Percentiles rank a stretch among this genome's conserved stretches.
Conservation (phyloP, 2,329 filamentous ascomycete genomes). For the Scedosporium apiospermum region DNA sequence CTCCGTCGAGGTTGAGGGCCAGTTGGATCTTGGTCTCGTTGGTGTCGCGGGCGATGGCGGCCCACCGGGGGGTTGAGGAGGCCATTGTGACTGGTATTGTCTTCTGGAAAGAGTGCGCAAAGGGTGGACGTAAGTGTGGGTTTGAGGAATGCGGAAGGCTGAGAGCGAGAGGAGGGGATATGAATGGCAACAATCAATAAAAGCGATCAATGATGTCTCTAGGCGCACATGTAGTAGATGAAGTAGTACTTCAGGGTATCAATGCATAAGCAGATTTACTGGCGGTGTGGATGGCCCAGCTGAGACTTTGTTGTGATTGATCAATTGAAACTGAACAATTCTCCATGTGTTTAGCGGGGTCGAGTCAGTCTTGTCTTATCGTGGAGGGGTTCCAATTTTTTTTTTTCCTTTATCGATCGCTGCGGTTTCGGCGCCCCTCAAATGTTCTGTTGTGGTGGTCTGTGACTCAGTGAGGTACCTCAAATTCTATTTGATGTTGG, state of each 20-base stretch:
- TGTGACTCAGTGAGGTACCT: too few relatives aligned
- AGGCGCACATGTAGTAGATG: background rate
- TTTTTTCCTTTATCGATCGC: background rate
- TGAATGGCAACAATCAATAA: too few relatives aligned
- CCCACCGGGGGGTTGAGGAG: constrained; percentile 45
- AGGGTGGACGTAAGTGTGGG: too few relatives aligned
- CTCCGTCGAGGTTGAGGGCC: constrained; percentile 87
- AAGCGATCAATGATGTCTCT: background rate
- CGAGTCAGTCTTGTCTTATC: background rate
- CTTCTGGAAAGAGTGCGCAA: background rate
- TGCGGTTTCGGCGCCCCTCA: background rate
- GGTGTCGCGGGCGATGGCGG: constrained; percentile 76
- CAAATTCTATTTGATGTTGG: too few relatives aligned
- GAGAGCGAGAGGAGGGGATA: background rate
- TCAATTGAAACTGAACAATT: background rate
- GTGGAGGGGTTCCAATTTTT: background rate
- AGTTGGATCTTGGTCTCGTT: constrained; percentile 98
- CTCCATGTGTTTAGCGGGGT: background rate
- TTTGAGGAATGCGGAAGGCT: background rate
- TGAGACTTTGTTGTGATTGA: background rate
- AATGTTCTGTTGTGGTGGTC: too few relatives aligned
- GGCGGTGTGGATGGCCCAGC: constrained; percentile 2
- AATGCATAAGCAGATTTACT: background rate
- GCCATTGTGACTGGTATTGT: background rate
- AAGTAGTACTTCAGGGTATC: background rate